phyloP scores from a whole-genome alignment of 2,329 filamentous ascomycete genomes.

The Pseudogymnoascus sp. region DNA sequence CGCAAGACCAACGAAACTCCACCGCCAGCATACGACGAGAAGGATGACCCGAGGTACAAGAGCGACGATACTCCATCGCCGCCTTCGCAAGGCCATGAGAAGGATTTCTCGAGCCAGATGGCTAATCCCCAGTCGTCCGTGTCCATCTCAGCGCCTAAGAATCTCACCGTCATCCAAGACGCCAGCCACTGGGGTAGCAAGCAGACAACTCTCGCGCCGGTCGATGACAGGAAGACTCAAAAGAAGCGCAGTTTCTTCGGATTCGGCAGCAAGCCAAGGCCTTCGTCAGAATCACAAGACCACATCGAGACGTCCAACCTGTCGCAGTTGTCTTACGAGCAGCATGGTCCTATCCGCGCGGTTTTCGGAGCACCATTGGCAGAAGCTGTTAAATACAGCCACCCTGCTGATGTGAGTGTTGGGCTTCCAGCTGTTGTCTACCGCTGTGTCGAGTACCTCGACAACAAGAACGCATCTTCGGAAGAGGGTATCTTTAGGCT shows the following conservation, averaged over 20 bases:
- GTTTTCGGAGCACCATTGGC: slow-evolving; percentile 80
- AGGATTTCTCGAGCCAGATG: slow-evolving; percentile 21
- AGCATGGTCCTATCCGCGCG: slow-evolving; percentile 50
- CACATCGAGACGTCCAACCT: slow-evolving; percentile 37
- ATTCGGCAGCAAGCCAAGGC: slow-evolving; percentile 52
- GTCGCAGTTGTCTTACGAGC: slow-evolving; percentile 35
- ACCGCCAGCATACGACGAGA: slow-evolving; percentile 15
- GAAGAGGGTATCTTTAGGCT: slow-evolving; percentile 97
- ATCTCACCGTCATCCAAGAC: slow-evolving; percentile 77
- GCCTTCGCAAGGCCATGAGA: slow-evolving; percentile 22
- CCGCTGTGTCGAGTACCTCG: slow-evolving; percentile 87
- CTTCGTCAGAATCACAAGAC: slow-evolving; percentile 50
- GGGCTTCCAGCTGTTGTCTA: slow-evolving; percentile 88
- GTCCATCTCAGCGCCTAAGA: slow-evolving; percentile 76
- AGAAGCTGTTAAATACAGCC: slow-evolving; percentile 77
- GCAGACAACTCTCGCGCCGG: slow-evolving; percentile 39
- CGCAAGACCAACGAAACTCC: slow-evolving; percentile 17
- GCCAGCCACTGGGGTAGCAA: slow-evolving; percentile 80
- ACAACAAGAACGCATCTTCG: slow-evolving; percentile 65
- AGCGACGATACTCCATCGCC: slow-evolving; percentile 25
- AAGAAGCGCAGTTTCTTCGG: slow-evolving; percentile 74
- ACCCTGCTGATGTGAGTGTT: slow-evolving; percentile 62
- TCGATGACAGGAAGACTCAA: slow-evolving; percentile 64
- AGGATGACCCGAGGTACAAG: slow-evolving; percentile 28
- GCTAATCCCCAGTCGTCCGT: slow-evolving; percentile 33